Conservation (phyloP, 345 rosid species). For the Melaleuca quinquenervia region DNA sequence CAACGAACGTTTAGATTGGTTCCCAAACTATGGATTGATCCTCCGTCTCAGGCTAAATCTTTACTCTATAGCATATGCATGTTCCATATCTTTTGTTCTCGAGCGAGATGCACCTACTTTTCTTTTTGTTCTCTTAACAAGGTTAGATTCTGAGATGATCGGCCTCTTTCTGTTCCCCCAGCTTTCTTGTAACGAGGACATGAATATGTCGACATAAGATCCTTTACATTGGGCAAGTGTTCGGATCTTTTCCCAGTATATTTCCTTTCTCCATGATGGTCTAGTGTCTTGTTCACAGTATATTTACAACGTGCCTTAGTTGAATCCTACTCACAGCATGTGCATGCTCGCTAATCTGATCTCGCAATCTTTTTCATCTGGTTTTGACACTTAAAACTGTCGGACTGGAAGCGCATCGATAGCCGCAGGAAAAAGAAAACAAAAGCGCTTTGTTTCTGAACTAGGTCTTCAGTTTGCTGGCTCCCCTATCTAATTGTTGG, state of each 20-base stretch:
- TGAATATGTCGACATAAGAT: background rate
- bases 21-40: background rate
- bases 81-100: background rate
- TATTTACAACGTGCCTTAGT: background rate
- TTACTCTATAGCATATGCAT: background rate
- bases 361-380: background rate
- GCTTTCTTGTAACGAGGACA: background rate
- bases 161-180: background rate
- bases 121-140: background rate
- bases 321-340: background rate
- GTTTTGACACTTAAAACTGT: background rate
- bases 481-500: background rate
- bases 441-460: background rate
- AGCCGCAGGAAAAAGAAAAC: background rate
- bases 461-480: background rate
- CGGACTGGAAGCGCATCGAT: background rate
- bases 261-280: background rate
- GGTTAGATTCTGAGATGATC: background rate
- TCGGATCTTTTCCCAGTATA: background rate
- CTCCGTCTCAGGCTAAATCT: background rate
- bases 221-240: background rate
- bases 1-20: background rate
- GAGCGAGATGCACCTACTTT: background rate
- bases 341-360: background rate
- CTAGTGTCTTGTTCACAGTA: background rate